Evolutionary conservation across 2,329 filamentous ascomycete genomes (phyloP), one percentile per base, ranked within the genome.

Genomic region (Arthroderma uncinatum): DNA sequence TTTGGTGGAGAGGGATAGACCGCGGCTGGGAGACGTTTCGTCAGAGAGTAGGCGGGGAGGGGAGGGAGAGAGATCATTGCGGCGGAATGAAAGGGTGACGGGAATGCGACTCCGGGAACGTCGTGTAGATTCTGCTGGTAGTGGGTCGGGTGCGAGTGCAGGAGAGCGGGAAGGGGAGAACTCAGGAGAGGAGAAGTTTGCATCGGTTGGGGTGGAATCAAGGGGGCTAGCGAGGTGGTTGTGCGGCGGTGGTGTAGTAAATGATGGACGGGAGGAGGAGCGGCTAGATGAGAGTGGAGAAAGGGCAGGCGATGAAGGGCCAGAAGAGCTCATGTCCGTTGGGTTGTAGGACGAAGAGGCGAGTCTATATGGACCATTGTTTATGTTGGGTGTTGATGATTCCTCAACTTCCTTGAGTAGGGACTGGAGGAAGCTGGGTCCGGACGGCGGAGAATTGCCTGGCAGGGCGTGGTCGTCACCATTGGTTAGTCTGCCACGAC

Each of bases 391-490:
- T 67, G 64, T 61, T 57, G 67, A 63, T 8, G 58, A 73, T 76
- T 75, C 78, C 66, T 95, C 90, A 1, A 97, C 89, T 70, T 97
- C 92, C 68, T 87, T 89, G 53, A 97, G 75, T 5, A 97, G 76
- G 0, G 89, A 92, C 23, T 89, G 88, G 6, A 97, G 78, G 67
- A 97, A 92, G 4, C 88, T 91, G 6, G 89, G 87, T 59, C 75
- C 68, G 56, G 64, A 44, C 52, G 56, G 30, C 56, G 61, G 33
- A 57, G 57, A 36, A 50, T 58, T 55, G 40, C 53, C 19, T 50
- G 67, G 59, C 56, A 67, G 65, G 62, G 64, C 60, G 66, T 69
- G 34, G 12, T 42, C 53, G 10, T 64, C 64, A 66, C 61, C 64
- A 65, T 64, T 62, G 63, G 66, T 57, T 62, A 67, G 47, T 64